Conservation (phyloP, 139 green algal species). For the Micractinium conductrix region DNA sequence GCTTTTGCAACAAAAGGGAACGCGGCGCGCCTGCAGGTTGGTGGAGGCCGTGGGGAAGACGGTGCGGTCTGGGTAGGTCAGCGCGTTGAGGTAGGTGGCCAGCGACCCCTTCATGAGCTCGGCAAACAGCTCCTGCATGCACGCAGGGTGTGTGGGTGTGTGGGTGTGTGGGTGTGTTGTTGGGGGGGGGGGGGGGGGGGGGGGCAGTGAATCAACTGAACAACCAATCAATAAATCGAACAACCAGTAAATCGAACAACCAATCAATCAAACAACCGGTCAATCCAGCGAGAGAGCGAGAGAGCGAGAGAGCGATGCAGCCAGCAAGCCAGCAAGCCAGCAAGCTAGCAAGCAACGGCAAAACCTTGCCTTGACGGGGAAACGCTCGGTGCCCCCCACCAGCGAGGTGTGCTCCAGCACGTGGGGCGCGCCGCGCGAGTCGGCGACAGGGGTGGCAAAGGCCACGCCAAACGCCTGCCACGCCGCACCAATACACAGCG, state of each 20-base stretch:
- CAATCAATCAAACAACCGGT: neutral
- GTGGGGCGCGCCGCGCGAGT: constrained; percentile 92
- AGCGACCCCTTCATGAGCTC: constrained; percentile 97
- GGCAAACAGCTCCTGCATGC: constrained; percentile 87
- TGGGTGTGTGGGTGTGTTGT: too few relatives aligned
- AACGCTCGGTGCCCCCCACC: constrained; percentile 92
- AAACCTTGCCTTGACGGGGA: constrained; percentile 61
- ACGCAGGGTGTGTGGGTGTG: too few relatives aligned
- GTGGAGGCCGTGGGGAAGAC: constrained; percentile 86
- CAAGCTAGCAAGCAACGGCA: too few relatives aligned
- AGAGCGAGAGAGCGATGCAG: neutral
- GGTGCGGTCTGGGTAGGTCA: constrained; percentile 98
- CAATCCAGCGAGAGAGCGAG: neutral
- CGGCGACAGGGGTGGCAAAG: constrained; percentile 89
- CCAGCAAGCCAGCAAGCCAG: neutral
- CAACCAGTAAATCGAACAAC: neutral
- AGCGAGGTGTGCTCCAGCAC: constrained; percentile 98
- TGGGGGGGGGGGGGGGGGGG: neutral
- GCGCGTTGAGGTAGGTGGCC: constrained; percentile 98
- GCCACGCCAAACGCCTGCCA: constrained; percentile 83
- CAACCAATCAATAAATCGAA: neutral
- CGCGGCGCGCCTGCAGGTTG: constrained; percentile 62
- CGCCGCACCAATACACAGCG: too few relatives aligned
- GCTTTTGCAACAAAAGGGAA: too few relatives aligned
- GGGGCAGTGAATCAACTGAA: neutral